Percentiles rank a stretch among this genome's conserved stretches.
Evolutionary conservation across 1,139 yeast species (phyloP).

Genomic region (Geotrichum klebahnii): DNA sequence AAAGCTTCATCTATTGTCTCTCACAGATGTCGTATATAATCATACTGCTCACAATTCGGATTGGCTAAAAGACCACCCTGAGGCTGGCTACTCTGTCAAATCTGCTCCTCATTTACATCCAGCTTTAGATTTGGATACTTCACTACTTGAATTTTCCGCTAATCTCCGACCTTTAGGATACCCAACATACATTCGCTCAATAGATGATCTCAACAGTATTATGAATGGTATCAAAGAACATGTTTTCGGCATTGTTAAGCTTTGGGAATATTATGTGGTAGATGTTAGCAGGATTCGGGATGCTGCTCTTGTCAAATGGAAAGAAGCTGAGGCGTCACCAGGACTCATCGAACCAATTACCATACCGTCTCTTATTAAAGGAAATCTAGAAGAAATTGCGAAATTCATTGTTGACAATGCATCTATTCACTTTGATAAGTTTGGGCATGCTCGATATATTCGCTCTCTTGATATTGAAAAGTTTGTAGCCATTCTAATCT

Average conservation of each 20-base stretch:
- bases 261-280: conserved; percentile 88
- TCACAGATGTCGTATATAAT: conserved; percentile 91
- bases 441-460: conserved; percentile 49
- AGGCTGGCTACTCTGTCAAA: conserved; percentile 75
- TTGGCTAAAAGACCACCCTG: conserved; percentile 85
- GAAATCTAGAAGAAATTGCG: conserved; percentile 47
- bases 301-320: conserved; percentile 31
- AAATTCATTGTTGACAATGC: conserved; percentile 49
- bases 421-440: conserved; percentile 37
- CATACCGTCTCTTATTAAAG: conserved; percentile 44
- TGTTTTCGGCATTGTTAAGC: conserved; percentile 59
- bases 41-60: conserved; percentile 88
- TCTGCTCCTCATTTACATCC: conserved; percentile 86
- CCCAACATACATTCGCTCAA: conserved; percentile 51
- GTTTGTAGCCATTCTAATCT: conserved; percentile 47
- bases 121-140: conserved; percentile 78
- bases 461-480: conserved; percentile 52
- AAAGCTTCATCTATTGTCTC: conserved; percentile 60
- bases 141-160: conserved; percentile 60
- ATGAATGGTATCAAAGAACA: conserved; percentile 64
- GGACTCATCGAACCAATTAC: conserved; percentile 35
- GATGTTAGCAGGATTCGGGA: conserved; percentile 40
- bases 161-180: conserved; percentile 53
- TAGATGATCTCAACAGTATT: conserved; percentile 54
- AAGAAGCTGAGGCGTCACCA: conserved; percentile 19